Conservation (phyloP, 768 basidiomycete species). For the Punctularia strigosozonata region DNA sequence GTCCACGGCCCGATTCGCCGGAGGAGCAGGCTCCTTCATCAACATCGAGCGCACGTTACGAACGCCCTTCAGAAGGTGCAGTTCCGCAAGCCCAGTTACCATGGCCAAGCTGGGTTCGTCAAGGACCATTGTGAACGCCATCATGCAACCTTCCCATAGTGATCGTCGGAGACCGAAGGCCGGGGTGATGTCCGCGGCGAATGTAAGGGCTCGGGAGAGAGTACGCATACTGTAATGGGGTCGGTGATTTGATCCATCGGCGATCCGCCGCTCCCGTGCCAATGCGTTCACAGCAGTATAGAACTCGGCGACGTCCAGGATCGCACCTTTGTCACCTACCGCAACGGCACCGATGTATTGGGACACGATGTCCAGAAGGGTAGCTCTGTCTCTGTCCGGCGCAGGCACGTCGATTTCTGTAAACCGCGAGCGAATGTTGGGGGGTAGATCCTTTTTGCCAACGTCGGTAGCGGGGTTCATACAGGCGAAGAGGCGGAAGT, state of each 20-base stretch:
- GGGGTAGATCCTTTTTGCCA: slow-evolving; percentile 93
- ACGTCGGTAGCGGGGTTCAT: slow-evolving; percentile 99
- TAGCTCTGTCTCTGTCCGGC: slow-evolving; percentile 86
- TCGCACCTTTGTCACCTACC: slow-evolving; percentile 73
- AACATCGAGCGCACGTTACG: slow-evolving; percentile 72
- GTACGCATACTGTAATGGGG: slow-evolving; percentile 99
- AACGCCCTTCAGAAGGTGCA: slow-evolving; percentile 67
- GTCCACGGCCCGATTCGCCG: slow-evolving; percentile 30
- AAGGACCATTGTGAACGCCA: slow-evolving; percentile 96
- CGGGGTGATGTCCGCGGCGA: slow-evolving; percentile 72
- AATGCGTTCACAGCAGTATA: slow-evolving; percentile 73
- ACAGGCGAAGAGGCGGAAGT: slow-evolving; percentile 95
- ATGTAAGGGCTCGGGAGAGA: slow-evolving; percentile 79
- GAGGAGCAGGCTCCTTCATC: slow-evolving; percentile 50
- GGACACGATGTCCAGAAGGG: slow-evolving; percentile 71
- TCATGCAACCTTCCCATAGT: slow-evolving; percentile 92
- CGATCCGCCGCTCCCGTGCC: slow-evolving; percentile 63
- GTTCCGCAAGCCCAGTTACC: slow-evolving; percentile 60
- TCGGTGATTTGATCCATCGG: slow-evolving; percentile 85
- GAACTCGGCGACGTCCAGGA: slow-evolving; percentile 89
- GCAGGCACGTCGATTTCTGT: slow-evolving; percentile 94
- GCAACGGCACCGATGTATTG: slow-evolving; percentile 83
- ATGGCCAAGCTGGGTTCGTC: slow-evolving; percentile 57
- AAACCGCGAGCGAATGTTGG: slow-evolving; percentile 82
- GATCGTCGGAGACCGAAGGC: slow-evolving; percentile 74